phyloP scores from a whole-genome alignment of 176 grass and related monocot species.

The Eragrostis nindensis region DNA sequence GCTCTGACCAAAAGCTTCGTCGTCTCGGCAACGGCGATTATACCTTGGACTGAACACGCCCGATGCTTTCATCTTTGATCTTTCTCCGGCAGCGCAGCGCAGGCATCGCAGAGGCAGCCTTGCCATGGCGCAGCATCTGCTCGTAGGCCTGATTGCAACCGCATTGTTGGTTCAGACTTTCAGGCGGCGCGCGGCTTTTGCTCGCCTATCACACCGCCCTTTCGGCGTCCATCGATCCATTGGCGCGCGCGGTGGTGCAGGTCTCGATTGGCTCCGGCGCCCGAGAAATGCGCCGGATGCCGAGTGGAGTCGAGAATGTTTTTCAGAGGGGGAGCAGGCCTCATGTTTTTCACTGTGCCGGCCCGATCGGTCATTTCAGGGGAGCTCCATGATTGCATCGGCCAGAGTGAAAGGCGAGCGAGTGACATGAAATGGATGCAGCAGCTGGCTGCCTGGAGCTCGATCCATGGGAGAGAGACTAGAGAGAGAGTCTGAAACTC shows the following conservation, averaged over 20 bases:
- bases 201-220: not conserved
- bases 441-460: not conserved
- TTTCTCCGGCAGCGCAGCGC: not conserved
- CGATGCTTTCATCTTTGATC: constrained; percentile 31
- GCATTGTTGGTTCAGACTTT: not conserved
- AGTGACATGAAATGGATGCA: constrained; percentile 12
- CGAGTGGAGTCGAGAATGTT: constrained; percentile 52
- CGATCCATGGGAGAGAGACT: not conserved
- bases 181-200: constrained; percentile 27
- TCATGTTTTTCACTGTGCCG: constrained; percentile 29
- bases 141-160: constrained; percentile 35
- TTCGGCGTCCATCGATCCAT: not conserved
- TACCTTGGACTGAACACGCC: constrained; percentile 44
- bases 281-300: constrained; percentile 43
- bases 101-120: constrained; percentile 49
- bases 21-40: constrained; percentile 22
- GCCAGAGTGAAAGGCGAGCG: constrained; percentile 49
- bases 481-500: not conserved
- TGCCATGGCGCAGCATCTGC: constrained; percentile 1
- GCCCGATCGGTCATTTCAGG: constrained; percentile 56
- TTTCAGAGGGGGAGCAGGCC: constrained; percentile 43
- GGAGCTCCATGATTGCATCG: constrained; percentile 65
- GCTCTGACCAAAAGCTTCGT: constrained; percentile 47
- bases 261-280: constrained; percentile 43
- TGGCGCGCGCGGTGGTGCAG: not conserved